Percentiles rank a stretch among this genome's conserved stretches.
Conservation (phyloP, 495 filamentous ascomycete genomes). For the Trypethelium eluteriae region DNA sequence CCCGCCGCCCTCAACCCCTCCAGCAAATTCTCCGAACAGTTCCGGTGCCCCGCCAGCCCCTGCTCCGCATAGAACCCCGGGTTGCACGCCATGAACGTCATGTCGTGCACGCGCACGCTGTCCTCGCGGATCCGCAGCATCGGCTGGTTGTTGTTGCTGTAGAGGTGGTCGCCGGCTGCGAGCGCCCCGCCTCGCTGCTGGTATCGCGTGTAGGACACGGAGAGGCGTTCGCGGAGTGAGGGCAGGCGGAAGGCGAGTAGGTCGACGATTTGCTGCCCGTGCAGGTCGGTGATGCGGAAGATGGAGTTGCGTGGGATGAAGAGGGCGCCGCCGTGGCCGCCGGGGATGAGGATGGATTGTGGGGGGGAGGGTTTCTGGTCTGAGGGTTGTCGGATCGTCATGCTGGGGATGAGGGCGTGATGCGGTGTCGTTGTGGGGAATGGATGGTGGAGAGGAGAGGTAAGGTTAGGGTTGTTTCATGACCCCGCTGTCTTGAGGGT, state of each 20-base stretch:
- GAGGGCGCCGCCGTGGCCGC: constrained; percentile 31
- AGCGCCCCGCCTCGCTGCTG: constrained; percentile 31
- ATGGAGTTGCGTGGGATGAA: constrained; percentile 26
- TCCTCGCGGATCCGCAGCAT: constrained; percentile 31
- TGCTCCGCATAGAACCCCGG: constrained; percentile 34
- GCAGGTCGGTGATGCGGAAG: constrained; percentile 37
- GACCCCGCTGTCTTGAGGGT: too few species aligned
- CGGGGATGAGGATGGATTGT: constrained; percentile 21
- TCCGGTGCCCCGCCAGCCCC: constrained; percentile 31
- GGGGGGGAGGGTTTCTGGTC: neutral
- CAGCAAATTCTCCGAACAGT: constrained; percentile 35
- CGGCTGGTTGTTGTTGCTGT: constrained; percentile 32
- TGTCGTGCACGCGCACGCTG: constrained; percentile 36
- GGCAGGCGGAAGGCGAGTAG: constrained; percentile 31
- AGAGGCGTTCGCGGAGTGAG: constrained; percentile 30
- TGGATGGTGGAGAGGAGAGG: too few species aligned
- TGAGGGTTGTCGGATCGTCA: neutral
- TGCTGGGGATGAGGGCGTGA: neutral
- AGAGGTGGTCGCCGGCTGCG: constrained; percentile 34
- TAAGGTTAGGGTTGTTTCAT: too few species aligned
- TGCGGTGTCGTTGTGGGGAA: too few species aligned
- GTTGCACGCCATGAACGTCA: constrained; percentile 40
- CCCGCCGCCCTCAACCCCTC: constrained; percentile 34
- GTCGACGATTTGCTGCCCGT: constrained; percentile 39
- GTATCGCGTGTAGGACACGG: constrained; percentile 38